A percentile compares a stretch with the other conserved stretches of the same genome.
Evolutionary conservation across 2,329 filamentous ascomycete genomes (phyloP).

Genomic region (Aspergillus novofumigatus): DNA sequence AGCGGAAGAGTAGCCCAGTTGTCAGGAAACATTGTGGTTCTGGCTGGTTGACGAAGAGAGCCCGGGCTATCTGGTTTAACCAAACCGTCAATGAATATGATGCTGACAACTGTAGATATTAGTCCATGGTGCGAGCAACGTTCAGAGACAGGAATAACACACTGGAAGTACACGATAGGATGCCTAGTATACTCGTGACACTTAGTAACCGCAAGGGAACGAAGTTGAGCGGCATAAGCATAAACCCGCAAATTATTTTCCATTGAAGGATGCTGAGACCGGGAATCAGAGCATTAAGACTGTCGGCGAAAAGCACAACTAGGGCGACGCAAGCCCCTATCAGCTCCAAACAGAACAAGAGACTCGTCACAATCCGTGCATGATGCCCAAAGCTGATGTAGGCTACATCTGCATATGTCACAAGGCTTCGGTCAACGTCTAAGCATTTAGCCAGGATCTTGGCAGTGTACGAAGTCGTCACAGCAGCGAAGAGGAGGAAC

Average conservation of each 20-base stretch:
- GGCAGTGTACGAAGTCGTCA: slow-evolving; percentile 80
- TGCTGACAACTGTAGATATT: slow-evolving; percentile 63
- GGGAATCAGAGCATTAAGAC: slow-evolving; percentile 72
- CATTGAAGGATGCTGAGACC: slow-evolving; percentile 65
- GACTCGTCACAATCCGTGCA: slow-evolving; percentile 74
- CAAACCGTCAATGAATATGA: slow-evolving; percentile 81
- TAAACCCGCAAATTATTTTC: slow-evolving; percentile 77
- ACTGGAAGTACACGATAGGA: slow-evolving; percentile 84
- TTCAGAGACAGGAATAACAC: slow-evolving; percentile 40
- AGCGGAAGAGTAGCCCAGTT: slow-evolving; percentile 86
- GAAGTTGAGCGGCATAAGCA: slow-evolving; percentile 79
- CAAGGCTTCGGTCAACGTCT: slow-evolving; percentile 76
- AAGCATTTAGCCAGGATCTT: slow-evolving; percentile 82
- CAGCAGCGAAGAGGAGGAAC: slow-evolving; percentile 69
- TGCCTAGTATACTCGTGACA: slow-evolving; percentile 89
- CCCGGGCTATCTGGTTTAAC: slow-evolving; percentile 75
- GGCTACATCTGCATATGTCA: slow-evolving; percentile 91
- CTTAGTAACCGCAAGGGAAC: slow-evolving; percentile 78
- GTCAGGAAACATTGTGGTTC: slow-evolving; percentile 74
- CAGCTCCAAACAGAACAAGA: slow-evolving; percentile 84
- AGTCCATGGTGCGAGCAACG: neutral
- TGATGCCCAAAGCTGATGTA: slow-evolving; percentile 83
- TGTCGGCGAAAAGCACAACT: slow-evolving; percentile 90
- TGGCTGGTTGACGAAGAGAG: slow-evolving; percentile 74
- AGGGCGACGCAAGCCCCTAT: slow-evolving; percentile 84